These are phyloP conservation scores for Candida ortonii DNA, from an alignment of 805 yeast species.

Conservation along the genomic window DNA sequence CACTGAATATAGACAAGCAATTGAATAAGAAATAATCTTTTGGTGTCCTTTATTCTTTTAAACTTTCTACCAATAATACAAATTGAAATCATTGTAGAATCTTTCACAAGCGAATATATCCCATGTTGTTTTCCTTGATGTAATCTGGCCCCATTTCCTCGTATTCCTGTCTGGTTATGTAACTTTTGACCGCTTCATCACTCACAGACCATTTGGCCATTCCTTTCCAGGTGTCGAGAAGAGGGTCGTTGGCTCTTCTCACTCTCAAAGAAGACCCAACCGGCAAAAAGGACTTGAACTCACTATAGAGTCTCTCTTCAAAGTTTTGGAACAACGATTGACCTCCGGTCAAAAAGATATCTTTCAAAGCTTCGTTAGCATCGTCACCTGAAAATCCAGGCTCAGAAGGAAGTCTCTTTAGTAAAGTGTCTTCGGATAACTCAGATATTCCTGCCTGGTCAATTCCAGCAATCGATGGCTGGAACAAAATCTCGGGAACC, in stretches of 20 bases:
- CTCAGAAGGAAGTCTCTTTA: constrained; percentile 56
- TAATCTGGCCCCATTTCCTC: constrained; percentile 89
- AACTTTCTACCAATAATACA: no score
- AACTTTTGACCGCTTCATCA: constrained; percentile 41
- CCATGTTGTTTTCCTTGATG: constrained; percentile 79
- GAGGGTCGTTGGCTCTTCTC: constrained; percentile 62
- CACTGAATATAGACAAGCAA: constrained; percentile 30
- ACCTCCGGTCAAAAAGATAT: constrained; percentile 87
- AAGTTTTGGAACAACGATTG: constrained; percentile 64
- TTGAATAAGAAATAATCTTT: constrained; percentile 13
- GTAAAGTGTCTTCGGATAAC: constrained; percentile 61
- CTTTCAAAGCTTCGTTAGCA: constrained; percentile 46
- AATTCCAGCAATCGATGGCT: constrained; percentile 90
- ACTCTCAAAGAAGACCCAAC: constrained; percentile 59
- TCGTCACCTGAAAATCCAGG: constrained; percentile 53
- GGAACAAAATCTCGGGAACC: constrained; percentile 88
- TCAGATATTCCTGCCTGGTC: constrained; percentile 96
- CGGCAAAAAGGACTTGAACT: constrained; percentile 71
- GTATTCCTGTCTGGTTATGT: constrained; percentile 68
- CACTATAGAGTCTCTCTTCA: constrained; percentile 62
- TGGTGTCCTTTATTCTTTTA: neutral
- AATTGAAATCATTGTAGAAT: neutral
- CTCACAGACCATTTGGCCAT: constrained; percentile 76
- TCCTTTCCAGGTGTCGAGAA: constrained; percentile 88
- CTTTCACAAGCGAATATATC: constrained; percentile 35